Conservation (phyloP, 768 basidiomycete genomes). For the Mycena albidolilacea region DNA sequence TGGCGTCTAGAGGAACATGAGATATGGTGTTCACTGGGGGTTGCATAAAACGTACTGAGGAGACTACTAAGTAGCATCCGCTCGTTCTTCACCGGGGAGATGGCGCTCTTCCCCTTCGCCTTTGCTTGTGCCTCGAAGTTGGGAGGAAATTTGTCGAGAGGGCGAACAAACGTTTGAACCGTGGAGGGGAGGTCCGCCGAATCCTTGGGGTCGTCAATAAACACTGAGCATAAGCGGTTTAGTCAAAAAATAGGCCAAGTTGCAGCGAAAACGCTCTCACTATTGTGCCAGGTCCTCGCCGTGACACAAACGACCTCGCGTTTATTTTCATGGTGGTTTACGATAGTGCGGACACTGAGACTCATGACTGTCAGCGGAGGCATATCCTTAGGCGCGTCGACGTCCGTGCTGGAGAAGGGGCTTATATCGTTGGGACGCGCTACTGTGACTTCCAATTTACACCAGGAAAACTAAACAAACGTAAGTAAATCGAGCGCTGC, state of each 20-base stretch:
- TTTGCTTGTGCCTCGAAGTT: slow-evolving; percentile 84
- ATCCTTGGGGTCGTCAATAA: slow-evolving; percentile 93
- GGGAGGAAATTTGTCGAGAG: slow-evolving; percentile 88
- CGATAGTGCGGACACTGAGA: slow-evolving; percentile 88
- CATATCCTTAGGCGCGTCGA: slow-evolving; percentile 78
- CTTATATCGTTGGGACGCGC: slow-evolving; percentile 90
- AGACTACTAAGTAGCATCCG: slow-evolving; percentile 87
- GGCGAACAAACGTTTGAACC: slow-evolving; percentile 91
- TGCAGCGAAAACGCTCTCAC: slow-evolving; percentile 49
- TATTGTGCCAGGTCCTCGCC: slow-evolving; percentile 84
- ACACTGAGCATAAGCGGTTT: slow-evolving; percentile 62
- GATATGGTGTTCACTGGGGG: slow-evolving; percentile 1
- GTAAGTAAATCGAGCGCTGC: slow-evolving; percentile 13
- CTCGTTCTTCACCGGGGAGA: slow-evolving; percentile 86
- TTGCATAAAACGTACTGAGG: slow-evolving; percentile 66
- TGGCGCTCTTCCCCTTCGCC: slow-evolving; percentile 73
- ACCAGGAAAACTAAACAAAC: slow-evolving; percentile 89
- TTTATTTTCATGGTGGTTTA: slow-evolving; percentile 95
- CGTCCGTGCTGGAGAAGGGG: slow-evolving; percentile 83
- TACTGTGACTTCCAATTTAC: slow-evolving; percentile 91
- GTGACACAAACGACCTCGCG: slow-evolving; percentile 93
- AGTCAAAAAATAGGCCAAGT: not conserved
- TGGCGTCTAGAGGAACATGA: slow-evolving; percentile 63
- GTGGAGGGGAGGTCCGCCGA: slow-evolving; percentile 88
- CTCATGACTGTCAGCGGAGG: slow-evolving; percentile 95